phyloP scores from a whole-genome alignment of 192 early-diverging fungal species.

The Coemansia sp. region DNA sequence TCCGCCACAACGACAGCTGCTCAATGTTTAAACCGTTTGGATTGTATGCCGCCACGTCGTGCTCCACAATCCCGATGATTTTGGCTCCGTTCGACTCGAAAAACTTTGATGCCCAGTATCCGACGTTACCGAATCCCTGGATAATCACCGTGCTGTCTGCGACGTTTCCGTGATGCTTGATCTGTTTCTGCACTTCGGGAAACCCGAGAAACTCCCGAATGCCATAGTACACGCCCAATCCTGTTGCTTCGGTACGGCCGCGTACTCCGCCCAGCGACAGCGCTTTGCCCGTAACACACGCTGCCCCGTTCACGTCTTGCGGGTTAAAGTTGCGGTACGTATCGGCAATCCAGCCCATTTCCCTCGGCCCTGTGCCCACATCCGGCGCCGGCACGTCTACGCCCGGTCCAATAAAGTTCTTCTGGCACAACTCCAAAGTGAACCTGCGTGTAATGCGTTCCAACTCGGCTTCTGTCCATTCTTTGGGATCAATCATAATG shows the following conservation, averaged over 20 bases:
- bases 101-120: slow-evolving; percentile 81
- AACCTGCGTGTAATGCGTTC: slow-evolving; percentile 82
- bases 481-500: slow-evolving; percentile 76
- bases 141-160: slow-evolving; percentile 66
- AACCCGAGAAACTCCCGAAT: slow-evolving; percentile 76
- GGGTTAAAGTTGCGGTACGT: slow-evolving; percentile 83
- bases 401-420: slow-evolving; percentile 82
- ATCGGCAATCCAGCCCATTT: slow-evolving; percentile 87
- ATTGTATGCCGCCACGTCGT: slow-evolving; percentile 66
- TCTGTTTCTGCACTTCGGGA: slow-evolving; percentile 74
- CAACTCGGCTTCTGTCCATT: slow-evolving; percentile 69
- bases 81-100: slow-evolving; percentile 78
- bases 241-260: slow-evolving; percentile 80
- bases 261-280: slow-evolving; percentile 77
- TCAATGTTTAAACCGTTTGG: slow-evolving; percentile 66
- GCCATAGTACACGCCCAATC: slow-evolving; percentile 79
- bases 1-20: slow-evolving; percentile 62
- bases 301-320: slow-evolving; percentile 76
- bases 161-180: slow-evolving; percentile 60
- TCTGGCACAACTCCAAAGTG: slow-evolving; percentile 81
- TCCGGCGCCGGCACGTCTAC: slow-evolving; percentile 83
- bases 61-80: slow-evolving; percentile 71
- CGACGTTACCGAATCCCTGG: slow-evolving; percentile 86
- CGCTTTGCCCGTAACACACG: slow-evolving; percentile 82
- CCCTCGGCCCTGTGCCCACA: slow-evolving; percentile 74